Percentiles rank a stretch among this genome's conserved stretches.
Conservation (phyloP, 78 protist genomes). For the Tieghemostelium lacteum region DNA sequence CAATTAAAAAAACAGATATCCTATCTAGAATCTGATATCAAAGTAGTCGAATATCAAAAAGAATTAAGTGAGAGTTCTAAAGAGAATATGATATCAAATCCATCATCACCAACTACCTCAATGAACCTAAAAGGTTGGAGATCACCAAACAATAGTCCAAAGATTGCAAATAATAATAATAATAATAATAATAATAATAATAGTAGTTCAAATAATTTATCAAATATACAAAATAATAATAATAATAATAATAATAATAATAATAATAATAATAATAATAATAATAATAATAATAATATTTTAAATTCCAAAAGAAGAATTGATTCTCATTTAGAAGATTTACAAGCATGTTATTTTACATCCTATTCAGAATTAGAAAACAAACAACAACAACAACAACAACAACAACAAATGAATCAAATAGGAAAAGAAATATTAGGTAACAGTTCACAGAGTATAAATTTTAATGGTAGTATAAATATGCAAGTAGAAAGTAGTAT, state of each 20-base stretch:
- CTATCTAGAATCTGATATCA: slow-evolving; percentile 52
- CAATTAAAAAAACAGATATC: slow-evolving; percentile 45
- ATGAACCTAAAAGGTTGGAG: background rate
- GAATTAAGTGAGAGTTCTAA: slow-evolving; percentile 4
- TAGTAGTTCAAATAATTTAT: background rate
- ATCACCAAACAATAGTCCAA: background rate
- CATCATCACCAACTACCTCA: background rate
- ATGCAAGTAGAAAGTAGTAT: background rate
- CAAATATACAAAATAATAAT: background rate
- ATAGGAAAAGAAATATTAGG: background rate
- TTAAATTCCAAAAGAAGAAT: slow-evolving; percentile 46
- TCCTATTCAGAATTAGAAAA: slow-evolving; percentile 29
- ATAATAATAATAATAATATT: background rate
- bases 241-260: no score
- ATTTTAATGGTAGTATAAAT: no score
- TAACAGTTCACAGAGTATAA: background rate
- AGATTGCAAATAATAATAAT: background rate
- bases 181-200: background rate
- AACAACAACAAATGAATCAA: background rate
- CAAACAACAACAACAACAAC: background rate
- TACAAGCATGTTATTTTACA: slow-evolving; percentile 73
- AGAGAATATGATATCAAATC: background rate
- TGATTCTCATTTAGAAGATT: slow-evolving; percentile 76
- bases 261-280: background rate
- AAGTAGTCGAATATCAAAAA: slow-evolving; percentile 42